Percentiles rank a stretch among this genome's conserved stretches.
Conservation (phyloP, 2,329 filamentous ascomycete genomes). For the Calonectria pauciramosa region DNA sequence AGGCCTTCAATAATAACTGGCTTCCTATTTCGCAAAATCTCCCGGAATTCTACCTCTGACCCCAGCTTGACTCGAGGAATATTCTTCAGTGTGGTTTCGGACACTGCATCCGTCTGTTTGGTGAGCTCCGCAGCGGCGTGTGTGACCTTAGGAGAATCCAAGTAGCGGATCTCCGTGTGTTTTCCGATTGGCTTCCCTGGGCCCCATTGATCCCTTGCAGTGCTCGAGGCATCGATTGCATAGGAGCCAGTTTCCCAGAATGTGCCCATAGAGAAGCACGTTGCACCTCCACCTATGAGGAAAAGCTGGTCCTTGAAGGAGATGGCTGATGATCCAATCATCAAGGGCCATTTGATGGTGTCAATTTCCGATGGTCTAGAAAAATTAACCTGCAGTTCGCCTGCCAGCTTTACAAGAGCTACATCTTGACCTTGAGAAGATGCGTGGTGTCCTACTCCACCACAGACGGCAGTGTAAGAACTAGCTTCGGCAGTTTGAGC, state of each 20-base stretch:
- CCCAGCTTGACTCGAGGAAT: conserved; percentile 68
- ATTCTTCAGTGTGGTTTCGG: conserved; percentile 39
- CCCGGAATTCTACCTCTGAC: conserved; percentile 69
- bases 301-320: conserved; percentile 65
- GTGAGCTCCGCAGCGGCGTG: conserved; percentile 25
- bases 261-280: conserved; percentile 92
- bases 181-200: background rate
- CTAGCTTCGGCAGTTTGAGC: conserved; percentile 44
- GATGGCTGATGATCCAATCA: conserved; percentile 76
- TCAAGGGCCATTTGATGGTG: conserved; percentile 64
- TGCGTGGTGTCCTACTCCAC: conserved; percentile 49
- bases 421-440: conserved; percentile 47
- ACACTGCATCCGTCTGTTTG: background rate
- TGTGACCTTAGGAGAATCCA: conserved; percentile 47
- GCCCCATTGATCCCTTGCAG: background rate
- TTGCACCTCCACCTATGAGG: conserved; percentile 83
- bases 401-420: conserved; percentile 38
- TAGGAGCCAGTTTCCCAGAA: conserved; percentile 81
- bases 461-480: conserved; percentile 46
- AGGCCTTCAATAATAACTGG: conserved; percentile 74
- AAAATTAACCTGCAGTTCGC: conserved; percentile 43
- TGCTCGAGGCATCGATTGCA: conserved; percentile 48
- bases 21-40: conserved; percentile 68
- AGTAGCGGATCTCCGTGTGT: conserved; percentile 31
- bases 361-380: conserved; percentile 20